Conservation (phyloP, 495 filamentous ascomycete species). For the Podospora sp. region DNA sequence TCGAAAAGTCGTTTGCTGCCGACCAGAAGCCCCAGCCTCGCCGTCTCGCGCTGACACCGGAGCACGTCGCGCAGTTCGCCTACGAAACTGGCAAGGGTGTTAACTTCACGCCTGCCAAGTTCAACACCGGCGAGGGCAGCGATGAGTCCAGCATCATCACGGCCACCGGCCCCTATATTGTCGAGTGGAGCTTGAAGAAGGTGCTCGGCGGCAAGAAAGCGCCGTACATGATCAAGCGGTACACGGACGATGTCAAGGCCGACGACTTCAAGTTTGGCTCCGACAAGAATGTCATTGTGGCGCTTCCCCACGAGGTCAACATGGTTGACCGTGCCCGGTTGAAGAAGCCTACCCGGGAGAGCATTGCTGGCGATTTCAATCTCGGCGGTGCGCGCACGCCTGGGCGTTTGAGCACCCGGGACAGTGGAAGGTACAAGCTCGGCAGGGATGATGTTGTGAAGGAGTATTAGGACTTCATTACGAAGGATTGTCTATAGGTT, state of each 20-base stretch:
- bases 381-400: constrained; percentile 51
- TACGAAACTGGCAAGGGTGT: constrained; percentile 87
- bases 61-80: constrained; percentile 94
- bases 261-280: constrained; percentile 97
- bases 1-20: constrained; percentile 90
- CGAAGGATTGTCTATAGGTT: background rate
- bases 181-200: constrained; percentile 95
- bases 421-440: constrained; percentile 59
- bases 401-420: constrained; percentile 51
- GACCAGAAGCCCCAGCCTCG: constrained; percentile 92
- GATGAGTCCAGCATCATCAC: constrained; percentile 92
- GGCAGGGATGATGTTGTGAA: constrained; percentile 80
- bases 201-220: constrained; percentile 75
- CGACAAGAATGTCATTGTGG: constrained; percentile 97
- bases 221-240: constrained; percentile 94
- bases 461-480: constrained; percentile 22
- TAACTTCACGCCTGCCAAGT: constrained; percentile 86
- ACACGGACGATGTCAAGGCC: constrained; percentile 93
- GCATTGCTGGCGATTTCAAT: constrained; percentile 65
- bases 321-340: constrained; percentile 88
- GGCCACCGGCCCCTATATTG: constrained; percentile 94
- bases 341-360: constrained; percentile 88
- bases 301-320: constrained; percentile 94
- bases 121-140: constrained; percentile 84
- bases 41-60: constrained; percentile 81